A percentile compares a stretch with the other conserved stretches of the same genome.
Evolutionary conservation across 305 asterid genomes (phyloP).

Genomic region (Andrographis paniculata): DNA sequence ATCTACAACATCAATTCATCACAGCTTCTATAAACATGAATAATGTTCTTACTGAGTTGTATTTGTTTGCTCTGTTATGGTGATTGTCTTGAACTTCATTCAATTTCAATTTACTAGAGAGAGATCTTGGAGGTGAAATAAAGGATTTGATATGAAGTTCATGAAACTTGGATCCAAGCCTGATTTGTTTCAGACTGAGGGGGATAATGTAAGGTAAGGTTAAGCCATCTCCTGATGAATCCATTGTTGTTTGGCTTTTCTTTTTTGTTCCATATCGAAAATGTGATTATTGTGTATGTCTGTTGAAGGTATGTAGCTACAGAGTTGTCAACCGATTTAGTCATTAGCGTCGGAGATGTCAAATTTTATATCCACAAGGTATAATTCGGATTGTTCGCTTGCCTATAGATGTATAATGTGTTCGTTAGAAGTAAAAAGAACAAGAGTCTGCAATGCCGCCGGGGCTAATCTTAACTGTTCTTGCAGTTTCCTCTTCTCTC

Average conservation of each 20-base stretch:
- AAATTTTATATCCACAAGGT: slow-evolving; percentile 94
- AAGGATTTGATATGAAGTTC: slow-evolving; percentile 50
- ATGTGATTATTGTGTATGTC: not conserved
- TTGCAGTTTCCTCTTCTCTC: slow-evolving; percentile 85
- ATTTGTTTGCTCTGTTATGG: too few species aligned
- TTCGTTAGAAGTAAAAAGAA: too few species aligned
- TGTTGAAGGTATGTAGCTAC: slow-evolving; percentile 75
- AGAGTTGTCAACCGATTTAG: slow-evolving; percentile 66
- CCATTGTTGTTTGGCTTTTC: not conserved
- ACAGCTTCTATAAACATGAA: too few species aligned
- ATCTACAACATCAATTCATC: too few species aligned
- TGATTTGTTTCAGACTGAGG: slow-evolving; percentile 78
- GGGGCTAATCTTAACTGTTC: slow-evolving; percentile 12
- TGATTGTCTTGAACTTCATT: too few species aligned
- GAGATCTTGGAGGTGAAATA: slow-evolving; percentile 15
- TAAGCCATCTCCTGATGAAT: not conserved
- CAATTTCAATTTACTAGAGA: not conserved
- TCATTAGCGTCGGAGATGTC: slow-evolving; percentile 63
- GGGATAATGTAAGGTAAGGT: slow-evolving; percentile 64
- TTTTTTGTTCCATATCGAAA: not conserved
- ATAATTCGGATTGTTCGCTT: not conserved
- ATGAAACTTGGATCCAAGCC: slow-evolving; percentile 97
- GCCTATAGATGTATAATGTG: not conserved
- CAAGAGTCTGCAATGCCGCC: too few species aligned
- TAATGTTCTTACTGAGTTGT: too few species aligned